Evolutionary conservation across 495 filamentous ascomycete genomes (phyloP).

Genomic region (Astrocystis sublimbata): DNA sequence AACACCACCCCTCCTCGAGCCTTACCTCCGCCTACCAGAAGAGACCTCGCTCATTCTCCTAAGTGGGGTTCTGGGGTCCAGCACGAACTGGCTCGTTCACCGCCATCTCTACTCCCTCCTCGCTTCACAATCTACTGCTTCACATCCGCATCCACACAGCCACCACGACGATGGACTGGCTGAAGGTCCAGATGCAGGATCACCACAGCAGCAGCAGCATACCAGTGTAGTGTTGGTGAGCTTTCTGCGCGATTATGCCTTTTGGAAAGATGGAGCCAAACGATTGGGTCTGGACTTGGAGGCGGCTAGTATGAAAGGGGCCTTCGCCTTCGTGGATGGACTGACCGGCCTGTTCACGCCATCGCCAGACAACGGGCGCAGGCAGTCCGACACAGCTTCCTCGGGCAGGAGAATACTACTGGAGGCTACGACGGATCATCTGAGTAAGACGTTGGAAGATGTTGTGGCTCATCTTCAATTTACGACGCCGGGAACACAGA

Average conservation of each 20-base stretch:
- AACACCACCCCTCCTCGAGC: conserved; percentile 66
- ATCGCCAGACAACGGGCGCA: conserved; percentile 12
- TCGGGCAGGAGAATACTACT: conserved; percentile 18
- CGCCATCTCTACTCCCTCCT: conserved; percentile 64
- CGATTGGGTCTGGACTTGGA: conserved; percentile 73
- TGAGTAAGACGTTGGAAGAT: conserved; percentile 25
- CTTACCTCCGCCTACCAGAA: conserved; percentile 55
- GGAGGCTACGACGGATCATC: conserved; percentile 18
- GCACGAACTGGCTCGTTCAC: conserved; percentile 72
- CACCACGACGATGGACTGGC: neutral
- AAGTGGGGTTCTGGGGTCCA: conserved; percentile 70
- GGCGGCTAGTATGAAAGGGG: conserved; percentile 53
- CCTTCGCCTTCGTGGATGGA: conserved; percentile 74
- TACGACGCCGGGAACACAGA: conserved; percentile 18
- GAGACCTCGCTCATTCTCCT: conserved; percentile 66
- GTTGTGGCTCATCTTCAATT: conserved; percentile 23
- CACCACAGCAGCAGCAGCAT: conserved; percentile 8
- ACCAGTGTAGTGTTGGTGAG: conserved; percentile 71
- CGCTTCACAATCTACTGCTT: conserved; percentile 15
- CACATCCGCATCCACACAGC: neutral
- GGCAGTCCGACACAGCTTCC: neutral
- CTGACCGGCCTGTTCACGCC: conserved; percentile 52
- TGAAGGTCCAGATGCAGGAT: conserved; percentile 18
- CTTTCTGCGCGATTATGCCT: conserved; percentile 72
- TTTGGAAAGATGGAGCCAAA: conserved; percentile 69